These are phyloP conservation scores for Hymenoscyphus fructigenus DNA, from an alignment of 2,329 filamentous ascomycete genomes.

Conservation along the genomic window DNA sequence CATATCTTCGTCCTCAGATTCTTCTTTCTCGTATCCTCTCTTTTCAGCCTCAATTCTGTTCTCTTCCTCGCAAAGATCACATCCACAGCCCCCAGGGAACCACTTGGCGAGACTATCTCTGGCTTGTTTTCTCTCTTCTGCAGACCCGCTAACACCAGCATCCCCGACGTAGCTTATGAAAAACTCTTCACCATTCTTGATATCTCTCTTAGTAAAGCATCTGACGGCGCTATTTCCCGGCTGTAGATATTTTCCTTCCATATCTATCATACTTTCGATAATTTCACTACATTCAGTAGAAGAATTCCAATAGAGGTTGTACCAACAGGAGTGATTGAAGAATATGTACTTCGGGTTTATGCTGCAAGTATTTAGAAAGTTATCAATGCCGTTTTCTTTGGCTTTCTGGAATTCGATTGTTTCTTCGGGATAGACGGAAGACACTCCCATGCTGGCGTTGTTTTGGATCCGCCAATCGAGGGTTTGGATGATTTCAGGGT, in stretches of 20 bases:
- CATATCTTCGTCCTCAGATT: background rate
- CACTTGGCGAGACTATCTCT: slow-evolving; percentile 27
- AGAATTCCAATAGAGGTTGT: slow-evolving; percentile 30
- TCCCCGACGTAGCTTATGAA: slow-evolving; percentile 34
- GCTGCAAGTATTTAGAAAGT: slow-evolving; percentile 5
- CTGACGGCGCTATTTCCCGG: slow-evolving; percentile 26
- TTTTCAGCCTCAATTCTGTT: slow-evolving; percentile 10
- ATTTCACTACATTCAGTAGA: slow-evolving; percentile 6
- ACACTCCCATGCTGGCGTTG: slow-evolving; percentile 27
- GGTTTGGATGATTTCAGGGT: slow-evolving; percentile 32
- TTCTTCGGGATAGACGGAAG: slow-evolving; percentile 12
- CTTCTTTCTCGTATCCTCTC: background rate
- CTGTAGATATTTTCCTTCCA: slow-evolving; percentile 13
- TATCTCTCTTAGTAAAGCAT: slow-evolving; percentile 24
- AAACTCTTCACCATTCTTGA: slow-evolving; percentile 32
- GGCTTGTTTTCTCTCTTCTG: slow-evolving; percentile 12
- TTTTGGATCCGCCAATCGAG: slow-evolving; percentile 32
- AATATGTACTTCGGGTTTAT: slow-evolving; percentile 33
- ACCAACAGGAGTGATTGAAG: slow-evolving; percentile 33
- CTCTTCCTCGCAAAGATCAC: slow-evolving; percentile 27
- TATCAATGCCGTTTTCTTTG: background rate
- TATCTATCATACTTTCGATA: slow-evolving; percentile 12
- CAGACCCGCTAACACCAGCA: slow-evolving; percentile 14
- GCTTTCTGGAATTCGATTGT: background rate
- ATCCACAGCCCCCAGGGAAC: slow-evolving; percentile 33